Conservation (phyloP, 371 early-diverging fungal genomes). For the Circinella umbellata region DNA sequence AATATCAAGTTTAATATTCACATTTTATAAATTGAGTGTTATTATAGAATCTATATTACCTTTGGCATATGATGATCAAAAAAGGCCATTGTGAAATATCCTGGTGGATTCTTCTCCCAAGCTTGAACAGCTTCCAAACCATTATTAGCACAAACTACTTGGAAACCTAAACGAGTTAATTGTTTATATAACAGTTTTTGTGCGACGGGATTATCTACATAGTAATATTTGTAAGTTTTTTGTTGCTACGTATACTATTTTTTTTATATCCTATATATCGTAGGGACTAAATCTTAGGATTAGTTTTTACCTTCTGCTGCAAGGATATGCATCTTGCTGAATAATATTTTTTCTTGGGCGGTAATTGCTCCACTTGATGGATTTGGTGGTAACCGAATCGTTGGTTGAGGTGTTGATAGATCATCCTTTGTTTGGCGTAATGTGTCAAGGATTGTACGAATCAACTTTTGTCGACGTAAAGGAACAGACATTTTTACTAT, state of each 20-base stretch:
- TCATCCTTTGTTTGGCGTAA: neutral
- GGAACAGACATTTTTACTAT: constrained; percentile 51
- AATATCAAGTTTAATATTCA: no score
- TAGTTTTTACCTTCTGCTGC: constrained; percentile 34
- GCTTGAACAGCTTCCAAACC: constrained; percentile 44
- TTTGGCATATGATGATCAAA: constrained; percentile 57
- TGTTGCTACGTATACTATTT: neutral
- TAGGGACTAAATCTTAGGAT: neutral
- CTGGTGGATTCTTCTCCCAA: constrained; percentile 35
- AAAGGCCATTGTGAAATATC: constrained; percentile 43
- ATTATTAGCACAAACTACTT: constrained; percentile 49
- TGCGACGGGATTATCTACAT: constrained; percentile 47
- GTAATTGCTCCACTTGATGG: constrained; percentile 18
- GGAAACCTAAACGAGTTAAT: constrained; percentile 44
- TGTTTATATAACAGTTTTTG: constrained; percentile 48
- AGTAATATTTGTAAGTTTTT: neutral
- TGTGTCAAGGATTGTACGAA: constrained; percentile 30
- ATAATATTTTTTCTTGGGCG: constrained; percentile 31
- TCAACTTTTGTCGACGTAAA: constrained; percentile 52
- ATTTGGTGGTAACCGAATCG: neutral
- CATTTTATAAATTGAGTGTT: no score
- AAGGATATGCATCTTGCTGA: constrained; percentile 42
- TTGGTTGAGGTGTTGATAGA: neutral
- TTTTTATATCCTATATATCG: neutral
- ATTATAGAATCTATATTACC: neutral